Evolutionary conservation across 495 filamentous ascomycete genomes (phyloP), one percentile per base, ranked within the genome.

Genomic region (Viridothelium virens): DNA sequence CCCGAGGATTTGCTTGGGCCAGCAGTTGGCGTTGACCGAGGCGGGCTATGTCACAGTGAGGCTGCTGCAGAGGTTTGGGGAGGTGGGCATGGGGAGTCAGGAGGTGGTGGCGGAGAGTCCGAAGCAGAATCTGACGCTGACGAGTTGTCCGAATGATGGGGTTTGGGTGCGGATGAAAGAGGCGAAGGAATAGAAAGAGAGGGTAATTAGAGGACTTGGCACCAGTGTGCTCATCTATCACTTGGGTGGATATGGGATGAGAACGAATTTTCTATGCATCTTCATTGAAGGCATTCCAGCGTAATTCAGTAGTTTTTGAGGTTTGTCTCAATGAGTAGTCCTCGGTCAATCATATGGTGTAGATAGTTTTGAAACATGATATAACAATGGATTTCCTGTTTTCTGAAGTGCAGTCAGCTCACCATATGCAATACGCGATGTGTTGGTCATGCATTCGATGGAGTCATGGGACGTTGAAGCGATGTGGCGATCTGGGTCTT

Each of bases 21-120:
- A 78, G 71, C 76, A 78, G 65, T 77, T 75, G 48, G 74, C 76
- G 41, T 63, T 78, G 48, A 77, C 76, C 4, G 75, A 77, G 68
- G 74, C 75, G 14, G 65, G 41, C 14, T 77, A 76, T 66, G 71
- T 70, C 9, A 63, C 67, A 7, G 73, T 74, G 1, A 66, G 66
- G 12, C 18, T 77, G 62, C 46, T 76, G 67, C 71, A 75, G 65
- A 36, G 67, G 56, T 77, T 77, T 63, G 70, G 65, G n/a, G 34
- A 16, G 36, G 62, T 76, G 14, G 47, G 69, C 50, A 34, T 63
- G 7, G 50, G 38, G 14, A 47, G 2, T 7, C 14, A 66, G 12
- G 67, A 70, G 66, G 38, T 34, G 33, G 14, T 70, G 31, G 70
- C 56, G 31, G 68, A 59, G n/a, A n/a, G 9, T 4, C 38, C 66